Base-by-base conservation (phyloP, 2,329 filamentous ascomycete genomes). In the Diplodia corticola region DNA sequence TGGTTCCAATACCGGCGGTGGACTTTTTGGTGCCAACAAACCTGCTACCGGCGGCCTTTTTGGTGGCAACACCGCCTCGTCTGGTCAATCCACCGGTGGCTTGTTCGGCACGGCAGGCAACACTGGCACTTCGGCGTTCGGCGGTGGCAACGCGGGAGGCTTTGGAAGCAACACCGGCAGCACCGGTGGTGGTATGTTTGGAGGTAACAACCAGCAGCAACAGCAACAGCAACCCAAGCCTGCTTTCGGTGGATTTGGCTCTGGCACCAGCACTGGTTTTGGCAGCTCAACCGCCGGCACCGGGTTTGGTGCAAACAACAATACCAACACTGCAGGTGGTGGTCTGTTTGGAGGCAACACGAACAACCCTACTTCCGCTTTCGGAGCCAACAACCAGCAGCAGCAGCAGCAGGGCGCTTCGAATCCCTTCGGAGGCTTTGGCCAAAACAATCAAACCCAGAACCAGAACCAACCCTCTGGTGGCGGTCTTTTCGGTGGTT, bases 401-500 rank as follows among this genome's bases (percentile, higher is more conserved):
- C 61, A 70, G 17, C 55, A 59, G 17, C 65, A 40, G 55, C 33
- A 68, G 64, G 63, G 57, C 30, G 65, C 49, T 10, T 65, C 67
- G 15, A 66, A 61, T 49, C 69, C 69, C 17, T 77, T 78, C 57
- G 76, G 77, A 26, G 64, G 67, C 10, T 71, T 70, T 44, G 69
- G 70, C 26, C 63, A 69, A 26, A 67, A 67, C 46, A 54, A 68
- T 17, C 67, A 69, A 44, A 71, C 74, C 48, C 75, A 75, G 66
- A 73, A 72, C 57, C 71, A 75, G 30, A 67, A 68, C 28, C 72
- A 73, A 64, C 68, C 69, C 13, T 68, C 73, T 13, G 68, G 67
- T 24, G 78, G 78, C 12, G 77, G 80, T 44, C 72, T 84, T 1
- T 85, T 84, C 61, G 77, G 78, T n/a, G 69, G 71, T 4, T 79